These are phyloP conservation scores for Peronospora destructor DNA, from an alignment of 352 stramenopile genomes.

Conservation along the genomic window DNA sequence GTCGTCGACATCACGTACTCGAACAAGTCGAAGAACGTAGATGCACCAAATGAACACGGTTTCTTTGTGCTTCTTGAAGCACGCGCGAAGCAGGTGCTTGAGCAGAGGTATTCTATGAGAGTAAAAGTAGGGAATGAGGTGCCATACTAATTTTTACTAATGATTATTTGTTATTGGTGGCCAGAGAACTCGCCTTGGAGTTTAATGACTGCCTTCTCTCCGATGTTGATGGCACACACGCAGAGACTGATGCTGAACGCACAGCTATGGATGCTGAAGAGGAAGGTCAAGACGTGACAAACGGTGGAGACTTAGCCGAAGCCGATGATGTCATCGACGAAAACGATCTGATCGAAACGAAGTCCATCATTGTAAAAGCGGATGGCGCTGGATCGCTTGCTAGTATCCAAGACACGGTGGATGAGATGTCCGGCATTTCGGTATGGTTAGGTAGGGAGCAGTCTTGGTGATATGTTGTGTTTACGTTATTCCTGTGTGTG, in stretches of 20 bases:
- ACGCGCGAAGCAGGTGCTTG: conserved; percentile 60
- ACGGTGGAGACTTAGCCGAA: conserved; percentile 5
- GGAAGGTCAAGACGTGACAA: conserved; percentile 6
- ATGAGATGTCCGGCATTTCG: conserved; percentile 56
- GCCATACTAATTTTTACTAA: background rate
- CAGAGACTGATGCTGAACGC: conserved; percentile 15
- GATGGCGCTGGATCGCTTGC: conserved; percentile 71
- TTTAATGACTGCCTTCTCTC: conserved; percentile 55
- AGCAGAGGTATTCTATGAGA: conserved; percentile 43
- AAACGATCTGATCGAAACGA: conserved; percentile 38
- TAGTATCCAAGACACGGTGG: conserved; percentile 79
- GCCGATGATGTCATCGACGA: conserved; percentile 32
- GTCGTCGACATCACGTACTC: conserved; percentile 78
- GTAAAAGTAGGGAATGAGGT: background rate
- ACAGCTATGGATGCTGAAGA: conserved; percentile 5
- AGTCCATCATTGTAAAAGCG: conserved; percentile 76
- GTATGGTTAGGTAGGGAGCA: conserved; percentile 15
- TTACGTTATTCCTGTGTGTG: conserved; percentile 4
- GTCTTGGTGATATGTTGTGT: conserved; percentile 1
- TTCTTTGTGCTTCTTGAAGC: conserved; percentile 67
- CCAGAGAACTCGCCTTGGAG: conserved; percentile 62
- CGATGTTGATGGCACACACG: conserved; percentile 15
- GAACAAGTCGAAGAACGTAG: conserved; percentile 78
- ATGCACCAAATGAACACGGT: conserved; percentile 72
- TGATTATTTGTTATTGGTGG: background rate